Evolutionary conservation across 2,329 filamentous ascomycete species (phyloP).

Genomic region (Teratosphaeria epicoccoides): DNA sequence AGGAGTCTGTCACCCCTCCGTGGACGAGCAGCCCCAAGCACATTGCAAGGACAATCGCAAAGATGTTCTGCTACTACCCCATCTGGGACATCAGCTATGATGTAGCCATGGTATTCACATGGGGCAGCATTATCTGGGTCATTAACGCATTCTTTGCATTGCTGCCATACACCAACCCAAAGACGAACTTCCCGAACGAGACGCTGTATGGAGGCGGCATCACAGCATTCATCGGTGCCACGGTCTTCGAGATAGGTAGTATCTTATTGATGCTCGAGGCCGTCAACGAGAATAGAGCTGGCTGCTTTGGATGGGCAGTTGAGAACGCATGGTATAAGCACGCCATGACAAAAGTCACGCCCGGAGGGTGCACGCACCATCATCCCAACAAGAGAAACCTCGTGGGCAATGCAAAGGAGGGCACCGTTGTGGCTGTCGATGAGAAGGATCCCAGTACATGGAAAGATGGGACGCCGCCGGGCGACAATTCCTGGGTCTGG

Average conservation of each 20-base stretch:
- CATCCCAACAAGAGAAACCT: slow-evolving; percentile 26
- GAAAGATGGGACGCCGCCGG: slow-evolving; percentile 2
- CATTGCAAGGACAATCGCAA: slow-evolving; percentile 30
- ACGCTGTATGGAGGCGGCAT: slow-evolving; percentile 46
- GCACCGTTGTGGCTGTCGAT: neutral
- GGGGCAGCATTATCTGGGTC: slow-evolving; percentile 37
- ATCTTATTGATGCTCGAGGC: slow-evolving; percentile 56
- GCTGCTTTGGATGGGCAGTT: slow-evolving; percentile 60
- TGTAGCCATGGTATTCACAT: slow-evolving; percentile 44
- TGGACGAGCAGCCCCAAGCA: slow-evolving; percentile 25
- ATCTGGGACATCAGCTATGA: slow-evolving; percentile 49
- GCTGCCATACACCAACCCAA: slow-evolving; percentile 46
- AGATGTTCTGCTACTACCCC: slow-evolving; percentile 42
- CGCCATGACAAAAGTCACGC: slow-evolving; percentile 3
- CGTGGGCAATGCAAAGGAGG: slow-evolving; percentile 11
- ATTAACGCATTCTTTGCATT: slow-evolving; percentile 54
- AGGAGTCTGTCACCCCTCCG: slow-evolving; percentile 22
- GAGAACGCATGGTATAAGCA: slow-evolving; percentile 32
- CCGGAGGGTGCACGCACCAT: slow-evolving; percentile 25
- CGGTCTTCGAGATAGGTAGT: slow-evolving; percentile 55
- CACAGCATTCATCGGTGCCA: slow-evolving; percentile 55
- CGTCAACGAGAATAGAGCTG: slow-evolving; percentile 54
- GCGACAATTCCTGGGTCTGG: slow-evolving; percentile 21
- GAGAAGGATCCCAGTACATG: slow-evolving; percentile 7
- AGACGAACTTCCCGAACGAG: slow-evolving; percentile 46